These are phyloP conservation scores for Rutidosis leptorrhynchoides DNA, from an alignment of 129 eudicot genomes.

Conservation along the genomic window DNA sequence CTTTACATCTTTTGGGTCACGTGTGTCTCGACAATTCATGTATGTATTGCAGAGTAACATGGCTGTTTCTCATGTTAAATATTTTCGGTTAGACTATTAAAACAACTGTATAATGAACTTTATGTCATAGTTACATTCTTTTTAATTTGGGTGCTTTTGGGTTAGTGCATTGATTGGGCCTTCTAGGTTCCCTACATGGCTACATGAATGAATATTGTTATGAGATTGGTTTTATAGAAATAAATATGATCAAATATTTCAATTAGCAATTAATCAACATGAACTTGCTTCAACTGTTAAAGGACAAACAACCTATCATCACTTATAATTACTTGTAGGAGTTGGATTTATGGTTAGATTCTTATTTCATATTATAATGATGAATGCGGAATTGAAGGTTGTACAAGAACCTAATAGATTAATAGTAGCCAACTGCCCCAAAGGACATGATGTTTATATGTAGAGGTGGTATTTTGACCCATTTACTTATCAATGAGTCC, in stretches of 20 bases:
- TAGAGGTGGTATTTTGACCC: neutral
- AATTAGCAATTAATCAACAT: neutral
- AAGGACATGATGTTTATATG: neutral
- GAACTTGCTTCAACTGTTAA: neutral
- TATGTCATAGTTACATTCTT: neutral
- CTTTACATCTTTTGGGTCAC: constrained; percentile 3
- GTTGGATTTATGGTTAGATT: neutral
- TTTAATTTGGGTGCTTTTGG: neutral
- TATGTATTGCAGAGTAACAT: neutral
- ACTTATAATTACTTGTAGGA: neutral
- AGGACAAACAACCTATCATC: neutral
- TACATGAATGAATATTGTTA: neutral
- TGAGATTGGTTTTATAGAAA: neutral
- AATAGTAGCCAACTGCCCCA: no score
- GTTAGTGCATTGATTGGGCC: neutral
- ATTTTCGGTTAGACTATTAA: no score
- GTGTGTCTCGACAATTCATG: neutral
- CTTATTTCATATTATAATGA: neutral
- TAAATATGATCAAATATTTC: neutral
- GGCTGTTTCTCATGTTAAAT: no score
- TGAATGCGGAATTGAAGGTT: neutral
- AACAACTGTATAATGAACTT: no score
- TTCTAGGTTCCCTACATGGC: neutral
- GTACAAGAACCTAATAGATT: neutral
- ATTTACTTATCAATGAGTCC: neutral